Evolutionary conservation across 805 yeast species (phyloP).

Genomic region (Yarrowia phangngaensis): DNA sequence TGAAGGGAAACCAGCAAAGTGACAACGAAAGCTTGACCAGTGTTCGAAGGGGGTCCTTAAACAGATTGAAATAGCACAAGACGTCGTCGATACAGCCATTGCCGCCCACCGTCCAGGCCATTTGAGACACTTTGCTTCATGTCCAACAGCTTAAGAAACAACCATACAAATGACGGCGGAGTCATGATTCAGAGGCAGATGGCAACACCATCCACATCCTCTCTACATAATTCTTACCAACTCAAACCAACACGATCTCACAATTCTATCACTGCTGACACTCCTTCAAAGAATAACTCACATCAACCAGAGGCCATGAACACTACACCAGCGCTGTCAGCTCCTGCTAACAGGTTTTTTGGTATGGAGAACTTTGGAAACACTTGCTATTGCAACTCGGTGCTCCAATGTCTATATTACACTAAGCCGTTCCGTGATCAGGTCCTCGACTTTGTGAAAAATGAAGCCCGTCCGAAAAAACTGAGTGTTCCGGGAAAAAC

Average conservation of each 20-base stretch:
- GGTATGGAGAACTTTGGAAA: slow-evolving; percentile 49
- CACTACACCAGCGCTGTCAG: background rate
- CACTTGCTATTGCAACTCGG: slow-evolving; percentile 92
- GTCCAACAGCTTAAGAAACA: slow-evolving; percentile 23
- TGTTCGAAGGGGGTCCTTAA: too few species aligned
- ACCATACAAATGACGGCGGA: slow-evolving; percentile 15
- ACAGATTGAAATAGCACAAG: too few species aligned
- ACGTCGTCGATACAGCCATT: too few species aligned
- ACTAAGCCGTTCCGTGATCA: slow-evolving; percentile 62
- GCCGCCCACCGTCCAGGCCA: too few species aligned
- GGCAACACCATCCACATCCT: slow-evolving; percentile 1
- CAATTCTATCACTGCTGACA: background rate
- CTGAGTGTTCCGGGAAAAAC: slow-evolving; percentile 38
- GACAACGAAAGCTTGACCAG: too few species aligned
- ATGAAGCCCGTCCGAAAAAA: slow-evolving; percentile 39
- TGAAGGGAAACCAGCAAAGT: too few species aligned
- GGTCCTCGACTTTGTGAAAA: slow-evolving; percentile 45
- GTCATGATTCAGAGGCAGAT: slow-evolving; percentile 20
- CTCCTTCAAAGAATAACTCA: too few species aligned
- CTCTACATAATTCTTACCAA: slow-evolving; percentile 7
- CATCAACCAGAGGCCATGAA: too few species aligned
- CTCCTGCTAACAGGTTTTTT: slow-evolving; percentile 39
- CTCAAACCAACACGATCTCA: slow-evolving; percentile 12
- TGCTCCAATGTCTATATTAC: slow-evolving; percentile 81
- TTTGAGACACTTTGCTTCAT: background rate